Conservation (phyloP, 805 yeast genomes). For the Wickerhamiella allomyrinae region DNA sequence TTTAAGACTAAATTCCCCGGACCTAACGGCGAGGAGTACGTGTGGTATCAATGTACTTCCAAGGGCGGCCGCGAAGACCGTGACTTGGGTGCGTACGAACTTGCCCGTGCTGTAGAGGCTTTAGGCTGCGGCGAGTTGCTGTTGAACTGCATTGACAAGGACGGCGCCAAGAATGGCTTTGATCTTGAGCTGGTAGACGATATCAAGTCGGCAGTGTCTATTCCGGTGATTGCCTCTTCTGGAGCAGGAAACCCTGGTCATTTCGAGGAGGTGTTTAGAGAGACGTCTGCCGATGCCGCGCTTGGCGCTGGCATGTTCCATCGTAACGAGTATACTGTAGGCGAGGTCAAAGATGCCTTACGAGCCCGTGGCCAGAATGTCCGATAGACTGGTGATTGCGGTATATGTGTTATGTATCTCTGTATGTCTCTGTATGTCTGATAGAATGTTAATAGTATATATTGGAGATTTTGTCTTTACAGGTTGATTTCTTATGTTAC, state of each 20-base stretch:
- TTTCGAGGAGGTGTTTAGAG: slow-evolving; percentile 71
- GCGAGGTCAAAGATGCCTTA: slow-evolving; percentile 62
- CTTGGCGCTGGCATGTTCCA: slow-evolving; percentile 98
- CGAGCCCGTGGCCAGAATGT: slow-evolving; percentile 49
- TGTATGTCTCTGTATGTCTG: no score
- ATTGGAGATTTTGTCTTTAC: no score
- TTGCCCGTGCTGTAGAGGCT: slow-evolving; percentile 76
- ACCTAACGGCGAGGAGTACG: slow-evolving; percentile 77
- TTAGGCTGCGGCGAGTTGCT: slow-evolving; percentile 94
- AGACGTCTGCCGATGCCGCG: slow-evolving; percentile 87
- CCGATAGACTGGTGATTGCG: no score
- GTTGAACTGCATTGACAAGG: slow-evolving; percentile 89
- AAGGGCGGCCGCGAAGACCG: slow-evolving; percentile 91
- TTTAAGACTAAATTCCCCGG: slow-evolving; percentile 55
- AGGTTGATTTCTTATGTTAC: no score
- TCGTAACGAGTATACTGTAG: slow-evolving; percentile 81
- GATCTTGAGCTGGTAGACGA: slow-evolving; percentile 75
- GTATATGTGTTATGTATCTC: no score
- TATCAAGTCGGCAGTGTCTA: slow-evolving; percentile 57
- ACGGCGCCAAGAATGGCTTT: slow-evolving; percentile 90
- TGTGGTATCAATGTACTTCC: slow-evolving; percentile 91
- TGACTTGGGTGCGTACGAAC: slow-evolving; percentile 82
- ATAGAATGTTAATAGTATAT: no score
- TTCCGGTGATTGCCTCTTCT: slow-evolving; percentile 94
- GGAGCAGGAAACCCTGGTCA: slow-evolving; percentile 95